phyloP scores from a whole-genome alignment of 2,329 filamentous ascomycete genomes.

The Aspergillus pseudotamarii region DNA sequence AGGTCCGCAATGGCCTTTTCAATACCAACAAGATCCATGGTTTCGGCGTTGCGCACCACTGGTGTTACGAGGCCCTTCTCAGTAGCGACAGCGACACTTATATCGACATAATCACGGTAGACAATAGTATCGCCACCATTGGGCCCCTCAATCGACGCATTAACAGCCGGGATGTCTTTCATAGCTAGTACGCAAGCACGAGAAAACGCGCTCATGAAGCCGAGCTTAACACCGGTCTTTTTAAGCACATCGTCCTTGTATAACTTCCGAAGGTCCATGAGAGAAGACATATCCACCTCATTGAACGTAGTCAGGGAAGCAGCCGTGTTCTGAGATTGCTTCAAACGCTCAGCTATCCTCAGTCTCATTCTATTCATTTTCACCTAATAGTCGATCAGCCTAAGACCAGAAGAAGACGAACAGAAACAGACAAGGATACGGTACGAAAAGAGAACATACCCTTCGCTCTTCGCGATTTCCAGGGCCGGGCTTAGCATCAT shows the following conservation, averaged over 20 bases:
- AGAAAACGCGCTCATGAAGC: conserved; percentile 99
- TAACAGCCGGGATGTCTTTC: conserved; percentile 91
- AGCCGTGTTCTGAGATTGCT: conserved; percentile 98
- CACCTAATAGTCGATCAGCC: conserved; percentile 58
- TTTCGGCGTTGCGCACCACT: conserved; percentile 90
- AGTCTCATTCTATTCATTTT: conserved; percentile 99
- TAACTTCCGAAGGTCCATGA: conserved; percentile 95
- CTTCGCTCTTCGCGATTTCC: conserved; percentile 85
- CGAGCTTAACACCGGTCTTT: conserved; percentile 94
- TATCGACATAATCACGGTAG: conserved; percentile 96
- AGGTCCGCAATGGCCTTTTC: conserved; percentile 90
- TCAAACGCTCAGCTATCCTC: conserved; percentile 93
- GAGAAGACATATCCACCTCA: conserved; percentile 96
- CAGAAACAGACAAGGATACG: neutral
- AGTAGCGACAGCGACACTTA: conserved; percentile 94
- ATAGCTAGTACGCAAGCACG: conserved; percentile 88
- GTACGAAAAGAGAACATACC: conserved; percentile 56
- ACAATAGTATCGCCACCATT: conserved; percentile 96
- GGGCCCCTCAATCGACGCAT: conserved; percentile 94
- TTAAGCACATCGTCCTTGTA: conserved; percentile 97
- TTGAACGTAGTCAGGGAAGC: conserved; percentile 98
- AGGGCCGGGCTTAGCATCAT: conserved; percentile 43
- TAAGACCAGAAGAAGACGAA: neutral
- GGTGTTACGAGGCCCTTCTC: conserved; percentile 97
- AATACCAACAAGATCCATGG: conserved; percentile 83